Evolutionary conservation across 305 asterid species (phyloP), one percentile per base, ranked within the genome.

Genomic region (Fraxinus velutina): DNA sequence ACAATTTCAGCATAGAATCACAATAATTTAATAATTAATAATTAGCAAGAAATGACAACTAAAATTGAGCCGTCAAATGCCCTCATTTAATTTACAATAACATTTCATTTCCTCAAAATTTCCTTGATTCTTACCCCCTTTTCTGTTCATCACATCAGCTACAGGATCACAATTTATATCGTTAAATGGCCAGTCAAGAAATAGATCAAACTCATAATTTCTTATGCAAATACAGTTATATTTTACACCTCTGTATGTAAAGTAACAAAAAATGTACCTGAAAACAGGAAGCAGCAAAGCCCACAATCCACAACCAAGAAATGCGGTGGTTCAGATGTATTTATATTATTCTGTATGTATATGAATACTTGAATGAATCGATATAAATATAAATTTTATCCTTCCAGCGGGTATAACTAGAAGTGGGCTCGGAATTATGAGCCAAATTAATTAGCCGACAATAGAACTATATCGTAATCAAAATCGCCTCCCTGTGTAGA

Each of bases 341-440:
- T 64, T 27, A 76, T 77, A 29, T 74, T n/a, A 15, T 52, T 17
- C 33, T 8, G n/a, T 50, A 9, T n/a, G 8, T 17, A 15, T 8
- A 57, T 39, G 47, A 29, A 68, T 30, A 64, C 62, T 73, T 34
- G 37, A 78, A 75, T 12, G 37, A 83, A 75, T 81, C 85, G 81
- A 44, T 42, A 50, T 57, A 5, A 19, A 5, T 34, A 8, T 62
- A 21, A 5, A 34, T 13, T 36, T 78, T 62, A 70, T 79, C 81
- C 32, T 76, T 62, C 42, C 44, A 77, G 86, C 87, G 86, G 84
- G 75, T 68, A 39, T 22, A 33, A 77, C 75, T 17, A 55, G 64
- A 50, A 83, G 10, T 57, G 78, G 71, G 71, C 60, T 66, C 39
- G 73, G 33, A 81, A 76, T 82, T 70, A 77, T 15, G 84, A 81